Conservation (phyloP, 768 basidiomycete species). For the Podaxis sp. region DNA sequence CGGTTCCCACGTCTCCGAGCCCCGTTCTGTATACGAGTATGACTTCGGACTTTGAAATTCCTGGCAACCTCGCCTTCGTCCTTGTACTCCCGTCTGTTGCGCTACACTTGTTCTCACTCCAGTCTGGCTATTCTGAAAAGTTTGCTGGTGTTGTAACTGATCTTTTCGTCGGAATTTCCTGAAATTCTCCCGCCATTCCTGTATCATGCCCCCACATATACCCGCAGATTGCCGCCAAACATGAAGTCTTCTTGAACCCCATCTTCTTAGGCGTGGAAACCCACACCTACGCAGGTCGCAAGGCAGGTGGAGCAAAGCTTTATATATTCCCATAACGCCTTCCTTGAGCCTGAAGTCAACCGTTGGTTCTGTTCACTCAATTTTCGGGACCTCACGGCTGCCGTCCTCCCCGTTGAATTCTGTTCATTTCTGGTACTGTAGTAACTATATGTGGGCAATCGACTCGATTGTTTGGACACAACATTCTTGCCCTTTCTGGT, state of each 20-base stretch:
- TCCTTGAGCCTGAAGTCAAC: not conserved
- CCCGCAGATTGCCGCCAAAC: not conserved
- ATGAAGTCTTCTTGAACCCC: not conserved
- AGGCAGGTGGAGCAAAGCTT: not conserved
- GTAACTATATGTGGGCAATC: not conserved
- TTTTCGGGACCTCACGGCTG: not conserved
- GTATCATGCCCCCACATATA: not conserved
- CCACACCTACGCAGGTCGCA: not conserved
- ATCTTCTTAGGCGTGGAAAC: not conserved
- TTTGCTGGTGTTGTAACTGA: too few relatives aligned
- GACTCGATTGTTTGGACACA: not conserved
- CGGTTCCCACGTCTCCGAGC: too few relatives aligned
- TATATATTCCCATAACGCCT: not conserved
- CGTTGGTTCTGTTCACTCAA: too few relatives aligned
- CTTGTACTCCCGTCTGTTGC: too few relatives aligned
- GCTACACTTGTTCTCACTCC: too few relatives aligned
- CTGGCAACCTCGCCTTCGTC: too few relatives aligned
- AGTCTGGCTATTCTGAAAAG: too few relatives aligned
- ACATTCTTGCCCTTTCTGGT: not conserved
- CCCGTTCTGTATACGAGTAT: too few relatives aligned
- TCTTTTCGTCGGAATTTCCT: too few relatives aligned
- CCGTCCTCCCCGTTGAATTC: not conserved
- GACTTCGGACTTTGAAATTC: too few relatives aligned
- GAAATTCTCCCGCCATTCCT: too few relatives aligned
- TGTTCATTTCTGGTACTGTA: not conserved